Conservation (phyloP, 192 early-diverging fungal genomes). For the Entomortierella lignicola region DNA sequence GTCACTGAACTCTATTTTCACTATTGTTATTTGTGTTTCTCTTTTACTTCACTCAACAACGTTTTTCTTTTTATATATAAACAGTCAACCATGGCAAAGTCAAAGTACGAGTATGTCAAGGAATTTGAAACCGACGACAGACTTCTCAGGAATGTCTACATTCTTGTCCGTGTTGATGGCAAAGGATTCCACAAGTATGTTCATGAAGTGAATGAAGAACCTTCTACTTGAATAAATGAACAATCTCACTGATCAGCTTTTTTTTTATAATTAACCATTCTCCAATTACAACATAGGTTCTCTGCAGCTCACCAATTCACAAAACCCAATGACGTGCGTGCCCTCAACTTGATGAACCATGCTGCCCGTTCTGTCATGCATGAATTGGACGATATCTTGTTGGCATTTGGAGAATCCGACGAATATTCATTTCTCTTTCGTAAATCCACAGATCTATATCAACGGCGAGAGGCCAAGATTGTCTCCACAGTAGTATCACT, state of each 20-base stretch:
- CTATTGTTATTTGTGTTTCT: neutral
- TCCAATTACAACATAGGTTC: constrained; percentile 66
- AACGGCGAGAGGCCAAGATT: constrained; percentile 73
- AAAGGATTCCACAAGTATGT: constrained; percentile 85
- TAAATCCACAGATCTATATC: constrained; percentile 34
- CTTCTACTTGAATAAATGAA: neutral
- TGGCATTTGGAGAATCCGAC: constrained; percentile 95
- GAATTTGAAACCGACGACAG: constrained; percentile 84
- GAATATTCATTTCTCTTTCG: constrained; percentile 78
- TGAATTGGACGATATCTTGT: constrained; percentile 79
- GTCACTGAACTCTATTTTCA: too few species aligned
- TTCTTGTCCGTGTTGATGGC: constrained; percentile 95
- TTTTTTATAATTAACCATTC: neutral
- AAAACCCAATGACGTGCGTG: constrained; percentile 84
- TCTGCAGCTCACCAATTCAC: constrained; percentile 76
- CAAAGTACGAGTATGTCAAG: constrained; percentile 92
- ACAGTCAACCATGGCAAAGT: constrained; percentile 81
- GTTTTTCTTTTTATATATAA: neutral
- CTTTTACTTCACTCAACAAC: neutral
- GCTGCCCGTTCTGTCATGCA: constrained; percentile 85
- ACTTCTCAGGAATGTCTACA: constrained; percentile 86
- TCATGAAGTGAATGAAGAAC: too few species aligned
- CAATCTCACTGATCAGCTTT: neutral
- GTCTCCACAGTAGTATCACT: constrained; percentile 81
- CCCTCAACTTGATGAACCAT: constrained; percentile 85